Base-by-base conservation (phyloP, 495 filamentous ascomycete genomes). In the Penicillium cosmopolitanum region DNA sequence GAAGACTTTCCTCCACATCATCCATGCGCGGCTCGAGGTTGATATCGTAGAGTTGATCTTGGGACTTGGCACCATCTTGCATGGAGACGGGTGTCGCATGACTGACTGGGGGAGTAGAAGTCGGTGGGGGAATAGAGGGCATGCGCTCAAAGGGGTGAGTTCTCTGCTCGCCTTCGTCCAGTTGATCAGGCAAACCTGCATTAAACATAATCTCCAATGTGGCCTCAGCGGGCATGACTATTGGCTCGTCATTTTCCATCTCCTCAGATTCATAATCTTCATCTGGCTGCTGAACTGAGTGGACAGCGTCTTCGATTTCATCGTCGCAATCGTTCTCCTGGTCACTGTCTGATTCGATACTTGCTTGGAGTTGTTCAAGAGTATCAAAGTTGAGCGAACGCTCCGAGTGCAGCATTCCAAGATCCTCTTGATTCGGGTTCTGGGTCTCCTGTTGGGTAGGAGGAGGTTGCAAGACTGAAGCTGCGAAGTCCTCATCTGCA, bases 201-300 rank as follows among this genome's bases (percentile, higher is more conserved):
- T 57, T 50, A 9, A 51, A 38, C 10, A 28, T 31, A 18, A 52
- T 23, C 9, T 46, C 42, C 21, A 58, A 23, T 13, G 50, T 42
- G 16, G 21, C 21, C 34, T 66, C 63, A 33, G 58, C 33, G n/a
- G 51, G 56, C 10, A 63, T 58, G 34, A 66, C 40, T 5, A 58
- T 66, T 18, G 66, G 33, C 25, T 67, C 70, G 23, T 66, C 58
- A 6, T 74, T 56, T 36, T 64, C 59, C 48, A 53, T 57, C 38
- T 61, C 58, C 46, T 54, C 44, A 6, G 42, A 28, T 9, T 64
- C 53, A 10, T 33, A 25, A 0, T 53, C 42, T 2, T 56, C 31
- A 18, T 52, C 36, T 1, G 40, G 31, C 8, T 63, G 48, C n/a
- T 40, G 12, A 51, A 19, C 34, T 0, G 21, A 18, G n/a, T 18